phyloP scores from a whole-genome alignment of 2,329 filamentous ascomycete species.

The Diatrype stigma region DNA sequence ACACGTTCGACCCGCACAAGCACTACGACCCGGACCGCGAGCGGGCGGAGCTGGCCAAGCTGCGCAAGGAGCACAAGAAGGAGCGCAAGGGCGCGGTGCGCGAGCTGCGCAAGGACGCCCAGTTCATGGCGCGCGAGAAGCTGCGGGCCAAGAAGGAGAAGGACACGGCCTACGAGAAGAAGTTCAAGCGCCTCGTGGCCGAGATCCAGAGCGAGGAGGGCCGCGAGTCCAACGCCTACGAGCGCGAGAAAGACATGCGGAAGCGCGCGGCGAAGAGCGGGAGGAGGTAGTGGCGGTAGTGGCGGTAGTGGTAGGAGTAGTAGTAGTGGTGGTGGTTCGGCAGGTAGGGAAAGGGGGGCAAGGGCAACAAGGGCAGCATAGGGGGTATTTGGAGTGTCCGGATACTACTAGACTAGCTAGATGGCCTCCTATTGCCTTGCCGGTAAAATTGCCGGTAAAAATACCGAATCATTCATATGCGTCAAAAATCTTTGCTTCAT shows the following conservation, averaged over 20 bases:
- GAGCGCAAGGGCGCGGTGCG: conserved; percentile 93
- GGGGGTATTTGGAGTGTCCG: too few species aligned
- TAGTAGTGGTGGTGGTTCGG: too few species aligned
- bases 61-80: conserved; percentile 87
- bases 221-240: conserved; percentile 80
- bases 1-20: conserved; percentile 87
- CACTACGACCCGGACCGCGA: conserved; percentile 97
- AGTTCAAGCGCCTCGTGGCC: conserved; percentile 85
- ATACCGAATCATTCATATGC: too few species aligned
- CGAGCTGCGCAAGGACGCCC: conserved; percentile 91
- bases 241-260: conserved; percentile 74
- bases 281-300: conserved; percentile 5
- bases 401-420: too few species aligned
- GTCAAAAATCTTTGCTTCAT: not conserved
- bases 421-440: too few species aligned
- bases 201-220: conserved; percentile 97
- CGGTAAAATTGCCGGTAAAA: too few species aligned
- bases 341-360: too few species aligned
- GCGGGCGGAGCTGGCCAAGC: conserved; percentile 76
- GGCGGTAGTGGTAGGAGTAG: not conserved
- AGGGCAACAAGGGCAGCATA: too few species aligned
- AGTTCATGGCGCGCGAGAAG: conserved; percentile 88
- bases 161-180: conserved; percentile 92
- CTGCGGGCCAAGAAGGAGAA: conserved; percentile 88
- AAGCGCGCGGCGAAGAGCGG: conserved; percentile 57